Evolutionary conservation across 2,329 filamentous ascomycete genomes (phyloP).

Genomic region (Curvularia sp.): DNA sequence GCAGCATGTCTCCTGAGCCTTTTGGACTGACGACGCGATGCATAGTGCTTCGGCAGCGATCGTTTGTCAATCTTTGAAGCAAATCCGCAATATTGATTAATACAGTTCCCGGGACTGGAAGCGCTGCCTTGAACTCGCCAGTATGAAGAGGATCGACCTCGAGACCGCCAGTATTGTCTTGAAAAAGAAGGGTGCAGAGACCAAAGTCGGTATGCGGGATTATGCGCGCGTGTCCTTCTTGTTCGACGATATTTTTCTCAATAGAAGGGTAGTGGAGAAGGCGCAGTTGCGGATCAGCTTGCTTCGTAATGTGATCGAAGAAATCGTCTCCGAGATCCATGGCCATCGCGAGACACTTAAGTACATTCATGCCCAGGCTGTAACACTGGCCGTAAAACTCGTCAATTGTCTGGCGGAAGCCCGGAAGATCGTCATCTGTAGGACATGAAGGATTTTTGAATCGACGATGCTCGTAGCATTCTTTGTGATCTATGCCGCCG

Average conservation of each 20-base stretch:
- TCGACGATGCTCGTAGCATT: conserved; percentile 35
- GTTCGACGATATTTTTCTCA: conserved; percentile 28
- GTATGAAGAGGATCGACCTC: conserved; percentile 45
- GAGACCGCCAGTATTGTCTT: conserved; percentile 49
- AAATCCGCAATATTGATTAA: conserved; percentile 40
- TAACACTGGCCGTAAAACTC: conserved; percentile 36
- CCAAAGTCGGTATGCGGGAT: conserved; percentile 46
- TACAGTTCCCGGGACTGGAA: conserved; percentile 33
- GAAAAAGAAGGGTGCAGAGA: conserved; percentile 50
- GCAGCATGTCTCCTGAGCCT: conserved; percentile 34
- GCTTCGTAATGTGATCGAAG: conserved; percentile 35
- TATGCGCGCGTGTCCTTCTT: conserved; percentile 36
- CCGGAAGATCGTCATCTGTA: conserved; percentile 28
- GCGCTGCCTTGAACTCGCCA: conserved; percentile 35
- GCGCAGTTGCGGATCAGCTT: conserved; percentile 37
- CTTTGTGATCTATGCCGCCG: conserved; percentile 41
- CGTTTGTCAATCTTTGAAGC: conserved; percentile 36
- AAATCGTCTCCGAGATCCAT: conserved; percentile 37
- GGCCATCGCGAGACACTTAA: conserved; percentile 38
- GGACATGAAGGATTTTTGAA: conserved; percentile 34
- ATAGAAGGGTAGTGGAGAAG: conserved; percentile 42
- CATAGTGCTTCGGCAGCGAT: conserved; percentile 47
- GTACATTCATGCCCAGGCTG: conserved; percentile 30
- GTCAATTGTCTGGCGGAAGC: conserved; percentile 35
- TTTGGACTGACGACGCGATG: conserved; percentile 49